Conservation (phyloP, 1,139 yeast species). For the Yamadazyma spencermartinsiae region DNA sequence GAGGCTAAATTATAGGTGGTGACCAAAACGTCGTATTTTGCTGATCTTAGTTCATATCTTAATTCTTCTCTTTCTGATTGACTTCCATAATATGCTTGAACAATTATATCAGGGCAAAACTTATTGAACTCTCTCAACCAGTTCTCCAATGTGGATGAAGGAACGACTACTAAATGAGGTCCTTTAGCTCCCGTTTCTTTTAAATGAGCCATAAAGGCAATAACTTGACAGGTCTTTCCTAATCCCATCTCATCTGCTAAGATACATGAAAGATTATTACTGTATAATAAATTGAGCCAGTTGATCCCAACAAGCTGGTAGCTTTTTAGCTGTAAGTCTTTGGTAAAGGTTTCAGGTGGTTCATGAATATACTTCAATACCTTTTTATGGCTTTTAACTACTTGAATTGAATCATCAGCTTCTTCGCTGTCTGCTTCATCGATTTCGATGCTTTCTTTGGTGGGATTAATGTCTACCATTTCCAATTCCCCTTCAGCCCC, state of each 20-base stretch:
- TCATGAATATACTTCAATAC: constrained; percentile 56
- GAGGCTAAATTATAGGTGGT: constrained; percentile 93
- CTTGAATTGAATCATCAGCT: constrained; percentile 35
- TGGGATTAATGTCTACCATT: constrained; percentile 40
- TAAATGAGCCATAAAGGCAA: constrained; percentile 85
- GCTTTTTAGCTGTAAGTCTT: constrained; percentile 68
- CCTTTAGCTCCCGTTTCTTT: constrained; percentile 77
- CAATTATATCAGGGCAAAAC: constrained; percentile 78
- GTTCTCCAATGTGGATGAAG: constrained; percentile 93
- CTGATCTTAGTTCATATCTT: constrained; percentile 62
- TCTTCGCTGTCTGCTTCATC: constrained; percentile 31
- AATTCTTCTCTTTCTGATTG: constrained; percentile 82
- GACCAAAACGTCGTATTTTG: constrained; percentile 82
- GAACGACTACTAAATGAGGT: constrained; percentile 92
- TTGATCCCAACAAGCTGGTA: constrained; percentile 96
- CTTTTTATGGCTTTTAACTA: constrained; percentile 21
- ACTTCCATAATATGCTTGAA: constrained; percentile 93
- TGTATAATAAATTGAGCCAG: constrained; percentile 84
- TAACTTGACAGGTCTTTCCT: constrained; percentile 95
- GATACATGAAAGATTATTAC: constrained; percentile 80
- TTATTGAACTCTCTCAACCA: constrained; percentile 94
- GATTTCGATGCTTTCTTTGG: constrained; percentile 32
- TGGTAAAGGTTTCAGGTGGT: constrained; percentile 67
- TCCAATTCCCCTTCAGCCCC: constrained; percentile 63
- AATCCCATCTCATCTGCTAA: constrained; percentile 98